Base-by-base conservation (phyloP, 2,329 filamentous ascomycete genomes). In the Penicillium griseofulvum region DNA sequence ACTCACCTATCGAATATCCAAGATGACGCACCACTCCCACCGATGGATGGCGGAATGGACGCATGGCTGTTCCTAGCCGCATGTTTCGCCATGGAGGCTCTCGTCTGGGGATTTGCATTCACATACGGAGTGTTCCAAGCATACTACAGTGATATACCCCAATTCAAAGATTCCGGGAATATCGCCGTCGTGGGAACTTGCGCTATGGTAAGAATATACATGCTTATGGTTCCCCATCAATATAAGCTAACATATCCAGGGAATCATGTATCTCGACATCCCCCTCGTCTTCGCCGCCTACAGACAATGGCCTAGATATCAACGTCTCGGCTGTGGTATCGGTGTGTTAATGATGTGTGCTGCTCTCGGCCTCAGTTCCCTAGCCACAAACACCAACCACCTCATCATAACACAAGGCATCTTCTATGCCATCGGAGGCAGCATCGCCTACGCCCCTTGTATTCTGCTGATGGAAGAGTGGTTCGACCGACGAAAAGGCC, bases 41-140 rank as follows among this genome's bases (percentile, higher is more conserved):
- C 63, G 6, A 65, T 70, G 9, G 73, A 76, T 52, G 59, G 70
- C 44, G 75, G 76, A 4, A 71, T 69, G 58, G 55, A 71, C 34
- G 76, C 76, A 24, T 78, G 73, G 68, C 59, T 81, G 12, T 80
- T 81, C 59, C 67, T 83, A 4, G 71, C 74, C 6, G 80, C 77
- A 0, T 79, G 77, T 38, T 83, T 81, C 59, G 65, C 79, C 28
- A 72, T 84, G 39, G 81, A 84, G 65, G 78, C 76, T 26, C 68
- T 83, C 3, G 76, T 83, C 47, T 84, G 81, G 80, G 81, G 79
- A 68, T 52, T 70, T 61, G 39, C 49, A n/a, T 49, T 52, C 8
- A 28, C 49, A 10, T 51, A 44, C 17, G 58, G 60, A 16, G 64
- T 70, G 19, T 70, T 70, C 45, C 67, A 68, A 45, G 58, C 65